Evolutionary conservation across 1,284 basidiomycete species (phyloP).

Genomic region (Sporisorium exsertum): DNA sequence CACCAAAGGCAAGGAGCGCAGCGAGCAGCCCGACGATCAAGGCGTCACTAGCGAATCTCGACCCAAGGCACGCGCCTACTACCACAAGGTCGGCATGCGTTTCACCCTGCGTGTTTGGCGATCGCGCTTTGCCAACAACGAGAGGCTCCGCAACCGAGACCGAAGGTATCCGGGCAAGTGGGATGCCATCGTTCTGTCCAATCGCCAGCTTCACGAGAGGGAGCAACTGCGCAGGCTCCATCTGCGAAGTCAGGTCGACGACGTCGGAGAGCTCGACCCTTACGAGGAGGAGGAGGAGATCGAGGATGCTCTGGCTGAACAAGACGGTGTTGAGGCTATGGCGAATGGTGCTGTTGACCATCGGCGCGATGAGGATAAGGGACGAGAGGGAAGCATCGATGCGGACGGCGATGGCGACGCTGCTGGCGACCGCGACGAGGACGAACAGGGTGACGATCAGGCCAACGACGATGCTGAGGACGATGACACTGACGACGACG

Average conservation of each 20-base stretch:
- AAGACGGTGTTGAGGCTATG: neutral
- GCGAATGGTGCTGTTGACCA: conserved; percentile 13
- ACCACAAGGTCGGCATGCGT: conserved; percentile 64
- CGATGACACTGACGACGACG: conserved; percentile 29
- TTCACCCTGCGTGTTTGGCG: conserved; percentile 63
- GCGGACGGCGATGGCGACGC: conserved; percentile 22
- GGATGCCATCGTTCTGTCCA: conserved; percentile 56
- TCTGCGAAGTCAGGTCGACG: conserved; percentile 51
- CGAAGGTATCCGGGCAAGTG: conserved; percentile 58
- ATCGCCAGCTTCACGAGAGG: conserved; percentile 50
- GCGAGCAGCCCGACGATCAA: conserved; percentile 28
- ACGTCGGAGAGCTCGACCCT: conserved; percentile 50
- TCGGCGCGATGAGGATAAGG: conserved; percentile 5
- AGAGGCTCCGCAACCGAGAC: conserved; percentile 49
- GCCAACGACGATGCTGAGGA: conserved; percentile 35
- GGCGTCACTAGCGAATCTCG: conserved; percentile 27
- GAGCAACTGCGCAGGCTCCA: conserved; percentile 48
- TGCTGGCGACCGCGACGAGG: conserved; percentile 8
- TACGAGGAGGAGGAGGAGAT: conserved; percentile 55
- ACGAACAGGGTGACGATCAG: conserved; percentile 17
- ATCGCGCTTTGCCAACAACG: conserved; percentile 50
- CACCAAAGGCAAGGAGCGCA: conserved; percentile 51
- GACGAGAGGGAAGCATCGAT: conserved; percentile 3
- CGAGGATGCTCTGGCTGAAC: conserved; percentile 17
- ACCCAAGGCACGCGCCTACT: conserved; percentile 58